Base-by-base conservation (phyloP, 192 early-diverging fungal species). In the Gonapodya prolifera region DNA sequence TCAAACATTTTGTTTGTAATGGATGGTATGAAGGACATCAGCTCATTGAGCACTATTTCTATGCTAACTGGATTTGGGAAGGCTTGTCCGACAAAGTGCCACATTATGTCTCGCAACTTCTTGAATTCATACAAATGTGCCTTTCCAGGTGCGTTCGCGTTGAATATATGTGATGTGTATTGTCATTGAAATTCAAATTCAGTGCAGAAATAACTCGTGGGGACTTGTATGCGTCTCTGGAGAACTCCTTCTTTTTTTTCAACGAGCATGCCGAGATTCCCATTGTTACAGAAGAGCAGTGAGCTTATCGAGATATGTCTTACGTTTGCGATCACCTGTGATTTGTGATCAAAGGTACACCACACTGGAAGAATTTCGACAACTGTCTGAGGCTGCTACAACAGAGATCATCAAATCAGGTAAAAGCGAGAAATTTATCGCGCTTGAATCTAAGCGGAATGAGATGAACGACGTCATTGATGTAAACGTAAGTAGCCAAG, bases 321-420 rank as follows among this genome's bases (percentile, higher is more conserved):
- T 2, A 35, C 76, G 30, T 31, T 75, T 34, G 18, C 34, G 17
- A 35, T 32, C 30, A 28, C 75, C n/a, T n/a, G 30, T 77, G 29
- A 81, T 78, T 0, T 78, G 31, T 33, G 13, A 30, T 0, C 79
- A 8, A 69, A 87, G 86, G 75, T 87, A 82, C 76, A 80, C 80
- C 23, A 80, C 85, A 33, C 79, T 89, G 2, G 84, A 89, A 75
- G 80, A 76, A 23, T 81, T 86, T 34, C 82, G 82, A 69, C 80
- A 81, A 35, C 79, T 81, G 34, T 81, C 82, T 1, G 85, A 88
- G 76, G 87, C 88, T 70, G 88, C 88, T 1, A 89, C 85, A 17
- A 74, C 88, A n/a, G 88, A 89, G 76, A 85, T 88, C 75, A 83
- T 89, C 18, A 89, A 89, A 77, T 83, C 85, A 2, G 88, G 88